A percentile compares a stretch with the other conserved stretches of the same genome.
Conservation (phyloP, 2,329 filamentous ascomycete species). For the Trichoderma atrobrunneum region DNA sequence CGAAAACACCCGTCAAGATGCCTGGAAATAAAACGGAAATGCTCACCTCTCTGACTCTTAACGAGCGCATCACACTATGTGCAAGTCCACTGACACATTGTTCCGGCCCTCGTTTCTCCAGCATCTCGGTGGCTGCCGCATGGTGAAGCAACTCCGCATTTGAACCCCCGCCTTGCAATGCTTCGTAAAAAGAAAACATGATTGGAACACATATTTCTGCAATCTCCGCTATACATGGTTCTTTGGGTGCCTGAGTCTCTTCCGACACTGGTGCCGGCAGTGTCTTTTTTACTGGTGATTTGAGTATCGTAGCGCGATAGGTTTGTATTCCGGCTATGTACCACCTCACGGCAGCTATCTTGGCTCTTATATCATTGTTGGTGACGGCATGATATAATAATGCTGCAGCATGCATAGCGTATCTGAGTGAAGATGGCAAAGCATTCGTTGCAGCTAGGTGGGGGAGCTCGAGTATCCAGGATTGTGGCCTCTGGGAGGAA, state of each 20-base stretch:
- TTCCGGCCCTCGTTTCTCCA: not conserved
- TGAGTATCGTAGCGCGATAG: not conserved
- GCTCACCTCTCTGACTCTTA: slow-evolving; percentile 1
- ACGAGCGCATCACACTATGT: slow-evolving; percentile 7
- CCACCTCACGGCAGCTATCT: not conserved
- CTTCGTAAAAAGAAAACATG: slow-evolving; percentile 11
- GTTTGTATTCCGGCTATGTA: not conserved
- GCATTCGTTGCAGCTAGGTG: not conserved
- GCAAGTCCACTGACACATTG: not conserved
- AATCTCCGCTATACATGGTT: not conserved
- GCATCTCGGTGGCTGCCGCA: not conserved
- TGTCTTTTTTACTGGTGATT: not conserved
- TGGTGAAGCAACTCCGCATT: slow-evolving; percentile 5
- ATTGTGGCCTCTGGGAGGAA: not conserved
- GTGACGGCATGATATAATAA: not conserved
- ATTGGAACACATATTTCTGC: not conserved
- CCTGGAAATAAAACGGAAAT: too few species aligned
- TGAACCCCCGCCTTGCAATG: not conserved
- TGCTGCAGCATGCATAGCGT: slow-evolving; percentile 6
- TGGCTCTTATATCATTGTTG: not conserved
- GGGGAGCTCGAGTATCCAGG: slow-evolving; percentile 8
- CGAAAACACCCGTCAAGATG: not conserved
- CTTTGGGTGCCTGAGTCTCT: not conserved
- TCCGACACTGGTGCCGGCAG: not conserved
- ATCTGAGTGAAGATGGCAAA: not conserved